These are phyloP conservation scores for Candida adriatica DNA, from an alignment of 805 yeast genomes.

Conservation along the genomic window DNA sequence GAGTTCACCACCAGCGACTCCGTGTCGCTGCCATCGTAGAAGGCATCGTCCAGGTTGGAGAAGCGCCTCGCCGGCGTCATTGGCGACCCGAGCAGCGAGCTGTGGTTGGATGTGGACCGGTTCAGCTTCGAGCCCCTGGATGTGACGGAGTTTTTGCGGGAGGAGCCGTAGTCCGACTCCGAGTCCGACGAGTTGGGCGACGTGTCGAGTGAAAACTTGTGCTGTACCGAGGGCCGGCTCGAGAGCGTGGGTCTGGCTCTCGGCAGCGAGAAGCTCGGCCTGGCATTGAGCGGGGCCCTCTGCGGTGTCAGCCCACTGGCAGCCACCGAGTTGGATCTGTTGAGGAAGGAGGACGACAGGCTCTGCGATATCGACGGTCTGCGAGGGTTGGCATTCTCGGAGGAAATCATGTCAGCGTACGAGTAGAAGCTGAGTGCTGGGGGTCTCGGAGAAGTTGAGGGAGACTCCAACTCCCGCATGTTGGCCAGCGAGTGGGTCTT, in stretches of 20 bases:
- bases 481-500: slow-evolving; percentile 21
- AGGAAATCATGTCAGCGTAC: slow-evolving; percentile 71
- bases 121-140: slow-evolving; percentile 11
- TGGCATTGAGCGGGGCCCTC: slow-evolving; percentile 12
- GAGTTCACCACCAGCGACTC: slow-evolving; percentile 25
- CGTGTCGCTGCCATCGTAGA: slow-evolving; percentile 17
- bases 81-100: slow-evolving; percentile 8
- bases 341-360: slow-evolving; percentile 27
- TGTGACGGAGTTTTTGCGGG: slow-evolving; percentile 12
- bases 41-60: slow-evolving; percentile 10
- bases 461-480: slow-evolving; percentile 17
- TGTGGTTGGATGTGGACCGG: slow-evolving; percentile 9
- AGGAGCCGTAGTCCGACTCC: slow-evolving; percentile 18
- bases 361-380: slow-evolving; percentile 51
- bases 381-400: slow-evolving; percentile 52
- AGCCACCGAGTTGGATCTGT: slow-evolving; percentile 14
- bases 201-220: slow-evolving; percentile 17
- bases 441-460: slow-evolving; percentile 15
- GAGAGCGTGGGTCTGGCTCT: slow-evolving; percentile 18
- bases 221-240: slow-evolving; percentile 11
- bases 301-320: slow-evolving; percentile 20
- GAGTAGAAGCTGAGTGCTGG: slow-evolving; percentile 48
- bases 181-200: slow-evolving; percentile 25
- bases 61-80: slow-evolving; percentile 9
- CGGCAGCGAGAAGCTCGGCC: slow-evolving; percentile 29